Evolutionary conservation across 2,329 filamentous ascomycete genomes (phyloP), one percentile per base, ranked within the genome.

Genomic region (Epichloe baconii): DNA sequence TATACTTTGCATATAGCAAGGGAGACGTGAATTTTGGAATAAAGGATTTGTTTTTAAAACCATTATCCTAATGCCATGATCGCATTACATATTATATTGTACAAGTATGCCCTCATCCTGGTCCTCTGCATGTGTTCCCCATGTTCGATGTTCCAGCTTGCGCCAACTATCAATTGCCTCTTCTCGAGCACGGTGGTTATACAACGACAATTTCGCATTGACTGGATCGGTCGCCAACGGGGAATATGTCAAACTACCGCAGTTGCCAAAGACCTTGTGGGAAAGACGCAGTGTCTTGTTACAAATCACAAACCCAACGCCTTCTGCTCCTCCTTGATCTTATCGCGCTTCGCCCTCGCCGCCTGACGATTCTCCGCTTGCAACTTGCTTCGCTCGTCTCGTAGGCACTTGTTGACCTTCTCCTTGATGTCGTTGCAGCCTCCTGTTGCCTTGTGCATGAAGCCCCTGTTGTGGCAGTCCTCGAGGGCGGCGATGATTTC

Each of bases 401-500:
- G 81, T 49, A 98, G 77, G 65, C 93, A 98, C 63, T 80, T 78
- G 69, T 87, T 93, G 60, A 98, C 86, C 52, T 88, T 75, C 42
- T 80, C 76, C 69, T 98, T 98, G 55, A 85, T 79, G 41, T 83
- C 78, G 67, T 88, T 97, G 78, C 93, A 98, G 74, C 86, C 88
- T 52, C 93, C 93, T 55, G 88, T 72, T 2, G 87, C 83, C 70
- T 95, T 96, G 80, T 86, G 90, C 52, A 98, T 71, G 71, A 98
- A 98, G 50, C 93, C 93, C 53, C 79, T 79, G 35, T 87, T 86
- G 65, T 98, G 93, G 72, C 93, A 98, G 73, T 96, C 88, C 63
- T 97, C 93, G 59, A 98, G 87, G 46, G 87, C 86, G 48, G 76
- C 83, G 82, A 97, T 95, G 66, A 98, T 81, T 59, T 95, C 89